These are phyloP conservation scores for Clarireedia hainanense DNA, from an alignment of 2,329 filamentous ascomycete species.

Conservation along the genomic window DNA sequence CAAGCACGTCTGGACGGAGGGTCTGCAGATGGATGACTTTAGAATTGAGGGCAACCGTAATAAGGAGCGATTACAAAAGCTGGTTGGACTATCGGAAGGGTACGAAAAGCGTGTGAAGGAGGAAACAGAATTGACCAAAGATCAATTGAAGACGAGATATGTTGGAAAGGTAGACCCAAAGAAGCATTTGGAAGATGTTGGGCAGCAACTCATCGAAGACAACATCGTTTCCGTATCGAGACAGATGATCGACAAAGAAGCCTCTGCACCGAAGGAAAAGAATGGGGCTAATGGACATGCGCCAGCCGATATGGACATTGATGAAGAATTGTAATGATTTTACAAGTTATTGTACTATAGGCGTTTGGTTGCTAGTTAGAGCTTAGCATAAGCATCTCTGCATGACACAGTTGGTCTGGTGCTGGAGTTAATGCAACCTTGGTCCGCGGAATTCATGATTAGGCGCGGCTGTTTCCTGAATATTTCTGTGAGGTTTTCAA, in stretches of 20 bases:
- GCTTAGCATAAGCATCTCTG: conserved; percentile 11
- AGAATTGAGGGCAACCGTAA: conserved; percentile 75
- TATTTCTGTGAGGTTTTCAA: too few species aligned
- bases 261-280: conserved; percentile 75
- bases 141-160: conserved; percentile 97
- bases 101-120: conserved; percentile 99
- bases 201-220: conserved; percentile 95
- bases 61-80: conserved; percentile 77
- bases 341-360: conserved; percentile 38
- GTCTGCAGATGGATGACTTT: conserved; percentile 95
- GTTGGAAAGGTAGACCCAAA: conserved; percentile 98
- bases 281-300: conserved; percentile 37
- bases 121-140: conserved; percentile 93
- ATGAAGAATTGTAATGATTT: conserved; percentile 33
- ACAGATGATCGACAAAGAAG: conserved; percentile 99
- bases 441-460: neutral
- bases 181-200: conserved; percentile 97
- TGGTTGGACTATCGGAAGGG: conserved; percentile 84
- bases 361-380: conserved; percentile 24
- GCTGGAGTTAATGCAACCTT: conserved; percentile 10
- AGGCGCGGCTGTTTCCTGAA: too few species aligned
- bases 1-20: conserved; percentile 99
- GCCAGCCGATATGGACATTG: conserved; percentile 28
- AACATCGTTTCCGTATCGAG: conserved; percentile 98
- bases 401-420: conserved; percentile 7